Percentiles rank a stretch among this genome's conserved stretches.
Conservation (phyloP, 2,329 filamentous ascomycete species). For the Sordariomycetes sp. region DNA sequence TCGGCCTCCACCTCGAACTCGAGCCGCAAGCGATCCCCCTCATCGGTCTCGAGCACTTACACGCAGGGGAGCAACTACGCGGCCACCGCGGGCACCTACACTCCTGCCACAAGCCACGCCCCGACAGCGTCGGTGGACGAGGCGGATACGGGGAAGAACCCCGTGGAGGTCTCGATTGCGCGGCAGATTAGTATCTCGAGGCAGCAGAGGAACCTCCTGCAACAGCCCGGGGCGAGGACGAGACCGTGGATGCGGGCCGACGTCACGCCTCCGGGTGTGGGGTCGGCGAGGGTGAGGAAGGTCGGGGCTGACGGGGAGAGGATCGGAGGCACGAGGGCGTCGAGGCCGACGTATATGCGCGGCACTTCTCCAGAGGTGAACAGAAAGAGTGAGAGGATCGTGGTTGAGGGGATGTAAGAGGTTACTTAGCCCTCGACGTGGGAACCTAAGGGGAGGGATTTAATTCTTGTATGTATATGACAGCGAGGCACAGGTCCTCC, state of each 20-base stretch:
- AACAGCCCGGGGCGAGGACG: conserved; percentile 10
- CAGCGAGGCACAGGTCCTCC: background rate
- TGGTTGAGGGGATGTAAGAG: conserved; percentile 29
- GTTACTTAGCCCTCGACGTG: conserved; percentile 1
- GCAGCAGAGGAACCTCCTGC: conserved; percentile 48
- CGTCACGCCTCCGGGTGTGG: background rate
- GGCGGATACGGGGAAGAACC: conserved; percentile 33
- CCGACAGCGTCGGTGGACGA: conserved; percentile 26
- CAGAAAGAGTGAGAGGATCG: conserved; percentile 41
- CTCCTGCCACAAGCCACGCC: conserved; percentile 12
- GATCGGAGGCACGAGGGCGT: conserved; percentile 26
- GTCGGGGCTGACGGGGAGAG: conserved; percentile 13
- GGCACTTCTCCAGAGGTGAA: conserved; percentile 24
- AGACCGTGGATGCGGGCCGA: conserved; percentile 2
- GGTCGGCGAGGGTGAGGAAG: background rate
- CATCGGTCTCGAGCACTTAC: conserved; percentile 18
- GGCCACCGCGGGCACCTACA: conserved; percentile 18
- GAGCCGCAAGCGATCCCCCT: conserved; percentile 15
- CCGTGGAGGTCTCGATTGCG: conserved; percentile 57
- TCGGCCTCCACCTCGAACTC: conserved; percentile 18
- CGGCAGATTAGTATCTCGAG: conserved; percentile 56
- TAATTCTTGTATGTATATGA: background rate
- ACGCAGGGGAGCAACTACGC: conserved; percentile 13
- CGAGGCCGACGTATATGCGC: conserved; percentile 34
- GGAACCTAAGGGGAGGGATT: background rate